Base-by-base conservation (phyloP, 2,329 filamentous ascomycete species). In the Colletotrichum sp. region DNA sequence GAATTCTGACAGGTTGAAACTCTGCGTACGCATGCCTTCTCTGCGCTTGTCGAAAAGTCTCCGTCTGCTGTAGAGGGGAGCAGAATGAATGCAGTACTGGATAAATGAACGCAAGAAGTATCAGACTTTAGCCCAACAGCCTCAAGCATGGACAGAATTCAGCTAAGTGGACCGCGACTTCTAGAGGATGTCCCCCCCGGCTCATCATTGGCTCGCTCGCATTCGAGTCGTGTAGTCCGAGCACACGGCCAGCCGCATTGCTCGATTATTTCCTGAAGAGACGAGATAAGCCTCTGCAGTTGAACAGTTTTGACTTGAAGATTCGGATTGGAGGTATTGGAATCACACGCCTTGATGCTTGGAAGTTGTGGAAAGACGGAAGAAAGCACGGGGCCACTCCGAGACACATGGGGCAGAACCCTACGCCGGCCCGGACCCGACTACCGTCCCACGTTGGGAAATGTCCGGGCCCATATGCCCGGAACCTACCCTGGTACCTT, bases 201-300 rank as follows among this genome's bases (percentile, higher is more conserved):
- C 44, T 21, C 18, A 49, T 49, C 44, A 49, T 49, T 49, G 44
- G 44, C 44, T 49, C 44, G 44, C 10, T 49, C 44, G 44, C 44
- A 49, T 49, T 49, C 44, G n/a, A 49, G 44, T 49, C 10, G n/a
- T 8, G 44, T 49, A 49, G 10, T 49, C 18, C n/a, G n/a, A 49
- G 44, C 44, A 21, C 44, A 12, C 2, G 2, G 44, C 39, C 39
- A 7, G 39, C n/a, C 1, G 44, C 44, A 44, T 13, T 49, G 0
- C 0, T 21, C 1, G 44, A 21, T 0, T 3, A 3, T 49, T 49
- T 7, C 10, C 18, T 7, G 10, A 49, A 49, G 10, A 21, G 0
- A 49, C 8, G 18, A 21, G 5, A 10, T 7, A 49, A 13, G n/a
- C 3, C 1, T 21, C 5, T 6, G 44, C 3, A n/a, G 3, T 8